Evolutionary conservation across 352 stramenopile species (phyloP).

Genomic region (Phytophthora multivora): DNA sequence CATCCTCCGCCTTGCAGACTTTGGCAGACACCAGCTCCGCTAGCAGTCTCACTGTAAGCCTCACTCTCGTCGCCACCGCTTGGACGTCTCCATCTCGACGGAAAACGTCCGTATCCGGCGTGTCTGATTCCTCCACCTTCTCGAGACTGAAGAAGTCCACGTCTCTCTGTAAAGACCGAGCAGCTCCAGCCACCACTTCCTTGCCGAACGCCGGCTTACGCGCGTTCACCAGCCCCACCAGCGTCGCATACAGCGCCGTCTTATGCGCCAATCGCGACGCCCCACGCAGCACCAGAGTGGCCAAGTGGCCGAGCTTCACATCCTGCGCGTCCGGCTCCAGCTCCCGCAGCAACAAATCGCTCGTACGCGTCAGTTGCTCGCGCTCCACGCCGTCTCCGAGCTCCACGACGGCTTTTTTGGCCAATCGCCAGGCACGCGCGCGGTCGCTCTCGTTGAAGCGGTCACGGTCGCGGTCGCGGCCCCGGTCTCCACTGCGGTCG

Average conservation of each 20-base stretch:
- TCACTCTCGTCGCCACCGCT: slow-evolving; percentile 52
- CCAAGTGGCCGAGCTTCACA: slow-evolving; percentile 64
- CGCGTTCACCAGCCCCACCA: slow-evolving; percentile 73
- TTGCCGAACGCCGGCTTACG: slow-evolving; percentile 60
- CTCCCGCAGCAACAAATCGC: slow-evolving; percentile 51
- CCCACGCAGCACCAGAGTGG: slow-evolving; percentile 57
- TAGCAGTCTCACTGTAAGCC: slow-evolving; percentile 69
- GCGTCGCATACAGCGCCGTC: slow-evolving; percentile 69
- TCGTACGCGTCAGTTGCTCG: slow-evolving; percentile 53
- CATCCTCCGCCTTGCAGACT: slow-evolving; percentile 65
- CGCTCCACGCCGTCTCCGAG: slow-evolving; percentile 64
- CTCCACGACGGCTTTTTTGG: slow-evolving; percentile 79
- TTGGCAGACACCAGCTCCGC: slow-evolving; percentile 57
- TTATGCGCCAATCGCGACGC: slow-evolving; percentile 67
- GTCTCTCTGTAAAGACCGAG: slow-evolving; percentile 54
- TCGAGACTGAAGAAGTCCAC: slow-evolving; percentile 58
- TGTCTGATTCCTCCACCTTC: slow-evolving; percentile 21
- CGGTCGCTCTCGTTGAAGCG: slow-evolving; percentile 65
- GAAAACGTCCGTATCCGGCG: slow-evolving; percentile 21
- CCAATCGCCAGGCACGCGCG: slow-evolving; percentile 68
- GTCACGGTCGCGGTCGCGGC: slow-evolving; percentile 29
- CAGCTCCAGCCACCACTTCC: slow-evolving; percentile 46
- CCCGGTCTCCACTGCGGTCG: slow-evolving; percentile 36
- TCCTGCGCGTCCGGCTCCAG: slow-evolving; percentile 57
- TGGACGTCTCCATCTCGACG: slow-evolving; percentile 44